A percentile compares a stretch with the other conserved stretches of the same genome.
Conservation (phyloP, 768 basidiomycete species). For the Chalciporus piperatus region DNA sequence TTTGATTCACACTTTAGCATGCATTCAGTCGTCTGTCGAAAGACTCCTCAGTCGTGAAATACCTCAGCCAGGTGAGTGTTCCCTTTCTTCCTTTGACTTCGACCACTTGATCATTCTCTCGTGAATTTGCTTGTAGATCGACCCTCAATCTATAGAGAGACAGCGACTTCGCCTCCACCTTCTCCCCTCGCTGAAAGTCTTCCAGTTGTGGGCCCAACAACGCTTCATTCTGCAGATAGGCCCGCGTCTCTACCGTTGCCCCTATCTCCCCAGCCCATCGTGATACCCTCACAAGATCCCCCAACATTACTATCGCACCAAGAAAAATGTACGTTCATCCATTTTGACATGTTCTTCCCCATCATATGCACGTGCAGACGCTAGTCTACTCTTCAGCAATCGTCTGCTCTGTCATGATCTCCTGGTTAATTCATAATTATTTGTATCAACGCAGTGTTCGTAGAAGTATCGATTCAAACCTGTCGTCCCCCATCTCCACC, state of each 20-base stretch:
- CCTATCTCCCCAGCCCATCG: too few species aligned
- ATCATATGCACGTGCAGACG: too few species aligned
- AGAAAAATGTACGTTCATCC: neutral
- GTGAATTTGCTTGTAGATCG: neutral
- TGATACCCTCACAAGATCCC: neutral
- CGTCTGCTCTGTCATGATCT: neutral
- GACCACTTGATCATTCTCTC: too few species aligned
- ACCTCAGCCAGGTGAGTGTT: conserved; percentile 10
- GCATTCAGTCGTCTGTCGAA: conserved; percentile 19
- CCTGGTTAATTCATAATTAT: too few species aligned
- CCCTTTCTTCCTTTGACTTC: neutral
- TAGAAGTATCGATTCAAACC: conserved; percentile 13
- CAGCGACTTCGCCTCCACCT: conserved; percentile 3
- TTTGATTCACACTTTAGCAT: neutral
- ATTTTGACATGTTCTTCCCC: too few species aligned
- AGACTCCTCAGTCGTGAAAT: conserved; percentile 14
- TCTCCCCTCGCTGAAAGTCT: neutral
- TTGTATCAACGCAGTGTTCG: conserved; percentile 7
- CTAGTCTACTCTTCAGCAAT: neutral
- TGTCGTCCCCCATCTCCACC: neutral
- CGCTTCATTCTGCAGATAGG: neutral
- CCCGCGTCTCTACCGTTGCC: neutral
- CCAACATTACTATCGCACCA: neutral
- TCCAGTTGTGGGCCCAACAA: neutral
- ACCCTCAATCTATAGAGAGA: neutral